phyloP scores from a whole-genome alignment of 2,329 filamentous ascomycete genomes.

The Waltergamsia citrina region DNA sequence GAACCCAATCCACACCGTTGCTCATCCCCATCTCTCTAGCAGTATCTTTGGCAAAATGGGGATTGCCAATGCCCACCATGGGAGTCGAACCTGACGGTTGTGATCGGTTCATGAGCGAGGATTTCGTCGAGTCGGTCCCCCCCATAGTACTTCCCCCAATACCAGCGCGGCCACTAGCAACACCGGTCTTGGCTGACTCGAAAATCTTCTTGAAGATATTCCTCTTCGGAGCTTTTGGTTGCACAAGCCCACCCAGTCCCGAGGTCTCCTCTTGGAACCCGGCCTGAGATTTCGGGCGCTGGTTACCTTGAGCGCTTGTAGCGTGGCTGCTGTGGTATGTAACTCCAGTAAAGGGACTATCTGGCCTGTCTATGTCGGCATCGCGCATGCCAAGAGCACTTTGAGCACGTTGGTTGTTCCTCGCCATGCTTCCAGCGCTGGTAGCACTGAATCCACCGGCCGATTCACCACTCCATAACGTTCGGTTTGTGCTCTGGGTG shows the following conservation, averaged over 20 bases:
- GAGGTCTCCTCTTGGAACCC: conserved; percentile 58
- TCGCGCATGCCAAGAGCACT: conserved; percentile 57
- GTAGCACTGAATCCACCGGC: conserved; percentile 89
- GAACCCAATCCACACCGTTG: conserved; percentile 77
- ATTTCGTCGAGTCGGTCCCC: conserved; percentile 32
- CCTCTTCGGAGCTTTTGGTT: conserved; percentile 70
- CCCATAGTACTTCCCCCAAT: conserved; percentile 49
- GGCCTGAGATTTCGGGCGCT: conserved; percentile 55
- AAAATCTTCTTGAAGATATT: conserved; percentile 96
- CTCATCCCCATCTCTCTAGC: conserved; percentile 63
- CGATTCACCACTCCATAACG: conserved; percentile 88
- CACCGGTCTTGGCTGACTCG: conserved; percentile 87
- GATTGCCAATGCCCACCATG: conserved; percentile 22
- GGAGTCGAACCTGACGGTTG: conserved; percentile 27
- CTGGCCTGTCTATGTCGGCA: conserved; percentile 44
- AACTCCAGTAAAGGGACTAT: conserved; percentile 64
- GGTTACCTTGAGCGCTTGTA: conserved; percentile 31
- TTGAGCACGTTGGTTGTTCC: conserved; percentile 57
- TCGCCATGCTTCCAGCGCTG: conserved; percentile 85
- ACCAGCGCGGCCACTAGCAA: conserved; percentile 79
- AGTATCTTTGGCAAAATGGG: conserved; percentile 34
- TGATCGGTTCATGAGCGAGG: conserved; percentile 32
- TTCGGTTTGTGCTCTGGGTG: conserved; percentile 71
- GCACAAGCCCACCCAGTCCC: conserved; percentile 67
- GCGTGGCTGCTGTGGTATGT: conserved; percentile 87